Evolutionary conservation across 2,329 filamentous ascomycete species (phyloP).

Genomic region (Colletotrichum spaethianum): DNA sequence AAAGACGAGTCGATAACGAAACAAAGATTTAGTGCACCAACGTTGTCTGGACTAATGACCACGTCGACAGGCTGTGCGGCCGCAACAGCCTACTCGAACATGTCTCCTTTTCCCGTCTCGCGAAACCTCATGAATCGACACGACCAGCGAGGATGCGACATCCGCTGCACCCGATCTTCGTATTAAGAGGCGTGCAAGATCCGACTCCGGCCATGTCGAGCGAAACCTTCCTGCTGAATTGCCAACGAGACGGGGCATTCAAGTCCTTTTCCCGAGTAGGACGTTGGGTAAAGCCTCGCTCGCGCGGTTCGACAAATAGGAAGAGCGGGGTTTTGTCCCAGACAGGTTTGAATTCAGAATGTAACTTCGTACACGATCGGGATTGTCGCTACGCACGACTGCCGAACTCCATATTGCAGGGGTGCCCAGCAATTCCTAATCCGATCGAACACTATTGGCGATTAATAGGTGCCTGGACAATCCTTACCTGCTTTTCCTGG

Average conservation of each 20-base stretch:
- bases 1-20: not conserved
- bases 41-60: not conserved
- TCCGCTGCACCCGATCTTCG: not conserved
- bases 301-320: not conserved
- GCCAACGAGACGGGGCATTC: not conserved
- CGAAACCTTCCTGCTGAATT: not conserved
- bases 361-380: not conserved
- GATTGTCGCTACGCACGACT: not conserved
- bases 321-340: not conserved
- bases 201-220: not conserved
- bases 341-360: not conserved
- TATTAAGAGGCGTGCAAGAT: not conserved
- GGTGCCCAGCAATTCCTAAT: constrained; percentile 16
- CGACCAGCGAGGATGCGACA: not conserved
- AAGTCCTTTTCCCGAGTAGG: not conserved
- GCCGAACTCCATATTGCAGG: constrained; percentile 23
- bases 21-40: not conserved
- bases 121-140: no score
- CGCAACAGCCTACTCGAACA: no score
- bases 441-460: constrained; percentile 10
- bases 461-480: not conserved
- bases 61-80: not conserved
- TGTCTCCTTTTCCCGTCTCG: no score
- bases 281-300: not conserved
- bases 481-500: not conserved